A percentile compares a stretch with the other conserved stretches of the same genome.
Conservation (phyloP, 257 asterid genomes). For the Sherardia arvensis region DNA sequence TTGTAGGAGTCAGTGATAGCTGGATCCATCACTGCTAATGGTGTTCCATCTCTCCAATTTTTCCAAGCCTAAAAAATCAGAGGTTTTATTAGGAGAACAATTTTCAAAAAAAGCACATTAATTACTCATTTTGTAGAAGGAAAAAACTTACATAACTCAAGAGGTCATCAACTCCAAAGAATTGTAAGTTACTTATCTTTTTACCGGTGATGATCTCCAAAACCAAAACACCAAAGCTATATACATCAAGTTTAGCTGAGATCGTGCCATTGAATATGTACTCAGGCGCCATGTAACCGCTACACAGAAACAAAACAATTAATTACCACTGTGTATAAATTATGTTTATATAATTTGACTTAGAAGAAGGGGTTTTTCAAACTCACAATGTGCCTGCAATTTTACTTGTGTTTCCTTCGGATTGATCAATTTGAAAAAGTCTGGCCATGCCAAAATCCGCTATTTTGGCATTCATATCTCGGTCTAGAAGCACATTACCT, state of each 20-base stretch:
- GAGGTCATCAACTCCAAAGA: background rate
- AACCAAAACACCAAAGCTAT: background rate
- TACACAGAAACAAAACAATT: background rate
- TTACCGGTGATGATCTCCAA: background rate
- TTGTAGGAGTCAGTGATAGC: constrained; percentile 9
- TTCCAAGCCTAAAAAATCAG: constrained; percentile 19
- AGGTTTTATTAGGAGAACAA: background rate
- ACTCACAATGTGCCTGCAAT: background rate
- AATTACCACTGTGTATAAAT: too few species aligned
- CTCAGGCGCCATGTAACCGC: background rate
- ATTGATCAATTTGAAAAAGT: background rate
- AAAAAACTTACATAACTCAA: background rate
- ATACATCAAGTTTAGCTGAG: background rate
- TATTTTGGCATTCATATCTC: background rate
- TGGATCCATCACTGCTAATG: constrained; percentile 13
- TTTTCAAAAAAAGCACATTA: background rate
- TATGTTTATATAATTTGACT: too few species aligned
- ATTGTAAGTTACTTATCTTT: background rate
- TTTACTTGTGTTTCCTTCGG: background rate
- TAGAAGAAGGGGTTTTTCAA: background rate
- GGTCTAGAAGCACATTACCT: background rate
- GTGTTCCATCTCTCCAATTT: constrained; percentile 15
- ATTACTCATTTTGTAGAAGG: background rate
- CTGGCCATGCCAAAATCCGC: background rate
- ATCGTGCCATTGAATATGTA: background rate